Base-by-base conservation (phyloP, 1,284 basidiomycete species). In the Leucocoprinus gongylophorus region DNA sequence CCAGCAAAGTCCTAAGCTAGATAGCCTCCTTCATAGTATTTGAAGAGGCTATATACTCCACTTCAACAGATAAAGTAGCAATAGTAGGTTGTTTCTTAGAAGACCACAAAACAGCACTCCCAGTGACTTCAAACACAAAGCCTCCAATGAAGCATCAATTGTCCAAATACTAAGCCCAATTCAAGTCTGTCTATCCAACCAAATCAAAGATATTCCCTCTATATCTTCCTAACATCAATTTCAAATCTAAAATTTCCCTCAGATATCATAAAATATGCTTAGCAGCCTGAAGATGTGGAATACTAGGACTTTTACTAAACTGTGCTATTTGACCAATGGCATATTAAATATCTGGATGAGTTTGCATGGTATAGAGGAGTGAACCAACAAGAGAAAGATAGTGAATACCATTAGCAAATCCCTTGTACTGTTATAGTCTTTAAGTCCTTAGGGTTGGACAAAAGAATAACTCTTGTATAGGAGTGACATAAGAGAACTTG, bases 171-270 rank as follows among this genome's bases (percentile, higher is more conserved):
- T 44, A 18, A 15, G 37, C 49, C 41, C 33, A 50, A 50, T 44
- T 21, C 8, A 30, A 35, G 30, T 50, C 49, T n/a, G 30, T 50
- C 49, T 42, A 50, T 6, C 49, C 42, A 32, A 48, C 26, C 2
- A 48, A 3, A n/a, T 48, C 21, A n/a, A 48, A 15, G 18, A 2
- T 5, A 9, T 30, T 32, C 4, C 20, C 30, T 18, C 26, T 18
- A 15, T 20, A 9, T 2, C 32, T 1, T 18, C 49, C 49, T 8
- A 50, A n/a, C 3, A 45, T 21, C 43, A 55, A 52, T 26, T 7
- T 2, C 18, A 80, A 78, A 68, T 78, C 30, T 21, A 15, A 8
- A 12, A 33, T 51, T 13, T 42, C 49, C 18, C 38, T 43, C n/a
- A 52, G 20, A 28, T 52, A 52, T 2, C 45, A 17, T 1, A 52